Percentiles rank a stretch among this genome's conserved stretches.
phyloP scores from a whole-genome alignment of 73 alveolate genomes.

The Paramecium pentaurelia region DNA sequence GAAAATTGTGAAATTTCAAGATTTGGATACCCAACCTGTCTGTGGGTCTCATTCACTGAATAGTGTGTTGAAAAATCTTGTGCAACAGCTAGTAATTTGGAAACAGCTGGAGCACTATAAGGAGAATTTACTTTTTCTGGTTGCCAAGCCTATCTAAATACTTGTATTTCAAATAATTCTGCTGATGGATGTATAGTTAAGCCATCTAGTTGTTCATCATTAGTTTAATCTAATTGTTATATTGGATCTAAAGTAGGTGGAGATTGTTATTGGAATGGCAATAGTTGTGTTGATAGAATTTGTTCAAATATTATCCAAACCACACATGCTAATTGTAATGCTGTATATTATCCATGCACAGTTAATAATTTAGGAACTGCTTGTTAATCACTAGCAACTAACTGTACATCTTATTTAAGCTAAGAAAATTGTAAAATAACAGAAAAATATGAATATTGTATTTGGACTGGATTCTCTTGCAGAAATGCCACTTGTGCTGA shows the following conservation, averaged over 20 bases:
- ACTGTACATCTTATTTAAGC: neutral
- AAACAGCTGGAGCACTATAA: neutral
- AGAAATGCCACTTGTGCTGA: neutral
- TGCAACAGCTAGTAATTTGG: neutral
- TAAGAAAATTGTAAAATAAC: neutral
- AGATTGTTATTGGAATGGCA: constrained; percentile 10
- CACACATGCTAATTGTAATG: neutral
- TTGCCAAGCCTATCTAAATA: neutral
- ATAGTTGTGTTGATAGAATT: neutral
- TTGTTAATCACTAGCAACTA: neutral
- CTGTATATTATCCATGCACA: neutral
- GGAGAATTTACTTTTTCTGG: neutral
- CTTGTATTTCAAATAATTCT: neutral
- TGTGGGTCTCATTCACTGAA: neutral
- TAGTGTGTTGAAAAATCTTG: neutral
- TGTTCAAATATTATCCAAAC: neutral
- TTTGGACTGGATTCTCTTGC: neutral
- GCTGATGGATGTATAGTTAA: neutral
- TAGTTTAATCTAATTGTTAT: neutral
- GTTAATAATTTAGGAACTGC: neutral
- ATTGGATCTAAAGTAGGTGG: neutral
- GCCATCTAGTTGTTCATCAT: neutral
- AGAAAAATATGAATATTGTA: neutral
- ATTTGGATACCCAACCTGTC: neutral
- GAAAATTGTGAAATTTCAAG: neutral